Evolutionary conservation across 177 flowering plant genomes (phyloP), one percentile per base, ranked within the genome.

Genomic region (Vitis hybrid): DNA sequence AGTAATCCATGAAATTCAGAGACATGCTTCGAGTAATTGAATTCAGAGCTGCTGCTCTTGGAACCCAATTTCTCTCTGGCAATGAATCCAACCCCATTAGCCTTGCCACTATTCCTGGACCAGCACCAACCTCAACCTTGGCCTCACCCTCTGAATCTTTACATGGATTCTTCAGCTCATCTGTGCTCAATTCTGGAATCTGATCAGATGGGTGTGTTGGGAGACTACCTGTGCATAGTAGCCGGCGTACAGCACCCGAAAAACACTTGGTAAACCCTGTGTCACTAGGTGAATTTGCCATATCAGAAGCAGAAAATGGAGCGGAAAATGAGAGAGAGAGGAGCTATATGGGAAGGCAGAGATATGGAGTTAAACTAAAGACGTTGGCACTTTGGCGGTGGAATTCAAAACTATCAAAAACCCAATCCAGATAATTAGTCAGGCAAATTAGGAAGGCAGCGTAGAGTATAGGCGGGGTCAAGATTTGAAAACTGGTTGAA

Each of bases 21-120:
- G 95, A 90, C 74, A 83, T 78, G 77, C 92, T 87, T 26, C 95
- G 74, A 1, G 80, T 64, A 64, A 82, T 70, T 3, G 80, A 69
- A 45, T 74, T 80, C 2, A 80, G 80, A 3, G 19, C 17, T 6
- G 54, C 65, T 4, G 11, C 26, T 26, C 45, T 69, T 0, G 77
- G 74, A 48, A 71, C 63, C 71, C 70, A 74, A 13, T 52, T 75
- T n/a, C 65, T 11, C 39, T 80, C 78, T 1, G 95, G 92, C 75
- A 90, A 59, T 6, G 90, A 77, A 0, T 88, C 92, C 18, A 91
- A 71, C 3, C 96, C 96, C 93, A 91, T 91, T 15, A 91, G 77
- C 63, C 88, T 83, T 1, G 93, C 93, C 66, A 91, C 91, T 6
- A 91, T 13, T 14, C 90, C 87, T 0, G 86, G 86, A 5, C 78